Evolutionary conservation across 1,139 yeast species (phyloP).

Genomic region (Pichia sp.): DNA sequence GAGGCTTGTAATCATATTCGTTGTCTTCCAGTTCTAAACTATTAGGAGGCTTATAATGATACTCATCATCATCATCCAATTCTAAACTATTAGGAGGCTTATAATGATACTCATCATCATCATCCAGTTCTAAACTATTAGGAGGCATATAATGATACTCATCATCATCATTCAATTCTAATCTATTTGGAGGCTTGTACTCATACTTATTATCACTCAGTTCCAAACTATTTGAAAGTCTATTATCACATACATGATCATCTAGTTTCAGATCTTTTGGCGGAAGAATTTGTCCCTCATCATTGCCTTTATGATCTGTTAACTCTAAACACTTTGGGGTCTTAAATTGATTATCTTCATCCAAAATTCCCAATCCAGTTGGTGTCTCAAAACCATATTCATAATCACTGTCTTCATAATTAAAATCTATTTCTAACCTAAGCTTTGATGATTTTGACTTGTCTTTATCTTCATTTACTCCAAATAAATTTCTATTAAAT

Average conservation of each 20-base stretch:
- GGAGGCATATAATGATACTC: slow-evolving; percentile 1
- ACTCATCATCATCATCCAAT: neutral
- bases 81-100: slow-evolving; percentile 7
- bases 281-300: neutral
- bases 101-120: slow-evolving; percentile 3
- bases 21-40: neutral
- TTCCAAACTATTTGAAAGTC: neutral
- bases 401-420: neutral
- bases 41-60: slow-evolving; percentile 2
- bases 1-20: neutral
- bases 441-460: neutral
- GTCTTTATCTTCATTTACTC: neutral
- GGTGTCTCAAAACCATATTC: slow-evolving; percentile 1
- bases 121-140: slow-evolving; percentile 1
- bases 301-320: neutral
- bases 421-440: neutral
- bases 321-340: slow-evolving; percentile 1
- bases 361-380: neutral
- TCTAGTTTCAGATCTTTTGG: neutral
- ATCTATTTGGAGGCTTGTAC: slow-evolving; percentile 9
- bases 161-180: slow-evolving; percentile 11
- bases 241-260: neutral
- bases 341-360: neutral
- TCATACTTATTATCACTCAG: slow-evolving; percentile 3
- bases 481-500: slow-evolving; percentile 34